phyloP scores from a whole-genome alignment of 805 yeast genomes.

The Lachancea waltii region DNA sequence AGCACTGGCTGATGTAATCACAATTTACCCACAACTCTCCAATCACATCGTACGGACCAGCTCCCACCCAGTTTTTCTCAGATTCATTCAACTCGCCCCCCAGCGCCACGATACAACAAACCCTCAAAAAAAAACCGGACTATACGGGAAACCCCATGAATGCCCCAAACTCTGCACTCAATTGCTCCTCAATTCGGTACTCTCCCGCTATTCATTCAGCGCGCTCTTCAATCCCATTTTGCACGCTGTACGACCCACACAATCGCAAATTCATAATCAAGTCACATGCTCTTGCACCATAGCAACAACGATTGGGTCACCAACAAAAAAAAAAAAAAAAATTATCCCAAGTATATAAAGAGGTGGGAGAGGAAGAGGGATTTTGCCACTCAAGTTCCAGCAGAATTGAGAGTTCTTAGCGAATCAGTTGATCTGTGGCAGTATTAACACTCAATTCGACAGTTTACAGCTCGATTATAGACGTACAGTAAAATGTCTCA shows the following conservation, averaged over 20 bases:
- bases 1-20: no score
- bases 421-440: neutral
- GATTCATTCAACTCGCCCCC: no score
- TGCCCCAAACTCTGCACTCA: no score
- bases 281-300: neutral
- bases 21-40: no score
- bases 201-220: no score
- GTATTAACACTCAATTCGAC: neutral
- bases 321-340: neutral
- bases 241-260: neutral
- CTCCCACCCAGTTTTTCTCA: no score
- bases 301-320: neutral
- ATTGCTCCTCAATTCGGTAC: no score
- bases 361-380: neutral
- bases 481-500: constrained; percentile 3
- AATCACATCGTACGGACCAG: no score
- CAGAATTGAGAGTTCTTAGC: neutral
- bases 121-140: no score
- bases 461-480: constrained; percentile 1
- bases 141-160: no score
- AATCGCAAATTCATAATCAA: no score
- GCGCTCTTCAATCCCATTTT: neutral
- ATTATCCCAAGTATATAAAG: neutral
- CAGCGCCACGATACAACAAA: no score
- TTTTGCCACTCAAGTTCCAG: neutral